Conservation (phyloP, 2,329 filamentous ascomycete species). For the Scopulariopsis brevicaulis region DNA sequence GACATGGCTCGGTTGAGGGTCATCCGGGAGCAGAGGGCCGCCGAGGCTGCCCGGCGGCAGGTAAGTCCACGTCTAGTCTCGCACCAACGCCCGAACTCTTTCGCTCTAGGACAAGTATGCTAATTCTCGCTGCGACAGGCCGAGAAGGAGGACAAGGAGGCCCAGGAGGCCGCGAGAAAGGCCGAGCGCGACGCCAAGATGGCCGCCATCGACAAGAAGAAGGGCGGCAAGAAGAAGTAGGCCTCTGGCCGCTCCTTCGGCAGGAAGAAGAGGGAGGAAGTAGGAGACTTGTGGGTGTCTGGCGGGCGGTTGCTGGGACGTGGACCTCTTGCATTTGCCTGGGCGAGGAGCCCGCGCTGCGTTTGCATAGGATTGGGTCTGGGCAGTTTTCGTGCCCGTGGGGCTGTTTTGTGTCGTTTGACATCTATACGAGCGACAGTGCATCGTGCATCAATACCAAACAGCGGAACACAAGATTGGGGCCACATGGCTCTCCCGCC, state of each 20-base stretch:
- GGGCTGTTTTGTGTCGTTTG: background rate
- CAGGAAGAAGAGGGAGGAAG: too few relatives aligned
- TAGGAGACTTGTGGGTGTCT: background rate
- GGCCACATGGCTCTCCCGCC: background rate
- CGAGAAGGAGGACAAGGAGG: conserved; percentile 46
- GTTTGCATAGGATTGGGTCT: background rate
- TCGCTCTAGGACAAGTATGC: background rate
- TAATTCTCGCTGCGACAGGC: conserved; percentile 24
- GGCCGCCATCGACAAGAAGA: conserved; percentile 37
- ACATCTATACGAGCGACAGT: background rate
- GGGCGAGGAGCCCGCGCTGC: background rate
- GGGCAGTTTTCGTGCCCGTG: background rate
- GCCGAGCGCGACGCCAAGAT: conserved; percentile 42
- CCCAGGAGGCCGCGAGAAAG: conserved; percentile 33
- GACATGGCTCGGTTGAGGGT: conserved; percentile 75
- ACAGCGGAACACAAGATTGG: background rate
- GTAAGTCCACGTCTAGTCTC: conserved; percentile 33
- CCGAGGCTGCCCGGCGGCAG: conserved; percentile 72
- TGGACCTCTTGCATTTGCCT: background rate
- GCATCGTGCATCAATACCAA: background rate
- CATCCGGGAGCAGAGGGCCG: conserved; percentile 77
- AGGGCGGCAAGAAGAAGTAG: conserved; percentile 12
- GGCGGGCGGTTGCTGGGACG: too few relatives aligned
- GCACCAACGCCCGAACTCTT: conserved; percentile 5
- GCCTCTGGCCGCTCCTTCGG: background rate